Base-by-base conservation (phyloP, 768 basidiomycete genomes). In the Boletus bicolor region DNA sequence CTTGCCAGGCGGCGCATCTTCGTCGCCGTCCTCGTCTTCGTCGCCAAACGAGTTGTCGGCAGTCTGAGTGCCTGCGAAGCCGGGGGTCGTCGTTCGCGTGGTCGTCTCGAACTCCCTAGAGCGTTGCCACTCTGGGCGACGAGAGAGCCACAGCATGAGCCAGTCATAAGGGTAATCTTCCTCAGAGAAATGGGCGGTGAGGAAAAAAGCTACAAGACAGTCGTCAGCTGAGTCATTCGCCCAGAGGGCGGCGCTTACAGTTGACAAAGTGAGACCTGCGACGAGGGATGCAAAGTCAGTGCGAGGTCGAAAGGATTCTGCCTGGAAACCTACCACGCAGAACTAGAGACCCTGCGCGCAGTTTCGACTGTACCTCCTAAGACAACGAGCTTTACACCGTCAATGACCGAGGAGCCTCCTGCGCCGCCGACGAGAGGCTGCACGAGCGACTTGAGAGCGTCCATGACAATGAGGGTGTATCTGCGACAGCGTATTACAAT, bases 81-180 rank as follows among this genome's bases (percentile, higher is more conserved):
- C 82, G 3, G 86, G 82, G 4, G 82, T 83, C 11, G 84, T 77
- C 0, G 85, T 80, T 37, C 90, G 82, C 12, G 90, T 92, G 17
- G 91, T 93, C 0, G 90, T 91, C 74, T 93, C 91, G 57, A 93
- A 91, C 72, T 93, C 91, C 54, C 91, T 83, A 8, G 90, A 91
- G 38, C 89, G 86, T 65, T 92, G 90, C 90, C 90, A 92, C 71
- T 92, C 90, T 41, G 90, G 80, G 76, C 88, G 81, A 49, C 89
- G 85, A 42, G 89, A 89, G 47, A 93, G 82, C 90, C 90, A 93
- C 34, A 91, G 79, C 88, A 92, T 92, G 50, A 93, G 79, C 90
- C 90, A 93, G 73, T 93, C 90, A 63, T 91, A 93, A 4, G 90
- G 91, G 60, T 89, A 89, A 67, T 93, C 91, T 71, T 93, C 91